Evolutionary conservation across 2,329 filamentous ascomycete genomes (phyloP).

Genomic region (Hypoxylon sp.): DNA sequence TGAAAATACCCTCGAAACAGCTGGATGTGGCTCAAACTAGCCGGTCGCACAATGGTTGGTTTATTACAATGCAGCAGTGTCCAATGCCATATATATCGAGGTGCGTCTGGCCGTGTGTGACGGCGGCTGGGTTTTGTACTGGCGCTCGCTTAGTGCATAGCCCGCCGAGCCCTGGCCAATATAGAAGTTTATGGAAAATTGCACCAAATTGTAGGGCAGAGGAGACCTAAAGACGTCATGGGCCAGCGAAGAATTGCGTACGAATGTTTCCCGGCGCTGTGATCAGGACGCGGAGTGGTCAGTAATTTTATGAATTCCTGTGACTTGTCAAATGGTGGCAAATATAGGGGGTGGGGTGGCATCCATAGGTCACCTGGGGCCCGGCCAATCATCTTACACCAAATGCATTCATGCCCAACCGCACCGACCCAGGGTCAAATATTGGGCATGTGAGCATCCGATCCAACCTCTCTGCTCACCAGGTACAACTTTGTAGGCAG

Average conservation of each 20-base stretch:
- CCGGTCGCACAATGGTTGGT: constrained; percentile 30
- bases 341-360: constrained; percentile 40
- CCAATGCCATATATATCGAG: constrained; percentile 39
- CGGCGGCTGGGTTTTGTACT: constrained; percentile 16
- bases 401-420: constrained; percentile 53
- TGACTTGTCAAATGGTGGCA: constrained; percentile 44
- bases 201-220: constrained; percentile 43
- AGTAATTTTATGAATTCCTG: constrained; percentile 36
- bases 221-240: constrained; percentile 45
- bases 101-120: constrained; percentile 27
- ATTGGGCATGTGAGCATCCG: constrained; percentile 40
- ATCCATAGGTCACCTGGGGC: constrained; percentile 32
- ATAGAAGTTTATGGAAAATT: constrained; percentile 27
- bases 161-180: constrained; percentile 13
- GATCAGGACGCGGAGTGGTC: constrained; percentile 40
- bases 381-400: constrained; percentile 48
- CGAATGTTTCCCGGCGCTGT: constrained; percentile 33
- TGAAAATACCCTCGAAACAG: constrained; percentile 34
- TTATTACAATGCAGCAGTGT: constrained; percentile 38
- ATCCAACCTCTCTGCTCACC: constrained; percentile 44
- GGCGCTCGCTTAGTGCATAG: constrained; percentile 31
- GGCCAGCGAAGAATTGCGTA: constrained; percentile 41
- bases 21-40: constrained; percentile 29
- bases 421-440: neutral
- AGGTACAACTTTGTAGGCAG: constrained; percentile 39